Evolutionary conservation across 2,329 filamentous ascomycete species (phyloP), one percentile per base, ranked within the genome.

Genomic region (Allantophomopsis lycopodina): DNA sequence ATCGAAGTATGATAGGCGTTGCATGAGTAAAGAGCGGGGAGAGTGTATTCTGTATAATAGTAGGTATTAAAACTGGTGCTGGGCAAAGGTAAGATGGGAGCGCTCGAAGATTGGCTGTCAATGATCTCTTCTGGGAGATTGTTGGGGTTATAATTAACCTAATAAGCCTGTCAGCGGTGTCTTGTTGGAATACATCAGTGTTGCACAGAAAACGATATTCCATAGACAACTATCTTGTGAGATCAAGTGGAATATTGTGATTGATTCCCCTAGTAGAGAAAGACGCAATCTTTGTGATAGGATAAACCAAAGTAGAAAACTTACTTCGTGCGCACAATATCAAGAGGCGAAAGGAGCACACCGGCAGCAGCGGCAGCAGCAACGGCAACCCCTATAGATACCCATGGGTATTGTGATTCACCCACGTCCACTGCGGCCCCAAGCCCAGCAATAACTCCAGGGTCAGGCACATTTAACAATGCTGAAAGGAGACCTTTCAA

Each of bases 401-500:
- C 76, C 65, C 86, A 74, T 0, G 89, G 88, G 44, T 84, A 86
- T 2, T 87, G 80, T 8, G 83, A 86, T 53, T 94, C 87, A 35
- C 86, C 69, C 38, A 86, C 79, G 41, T 83, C 81, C 16, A 62
- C 58, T 15, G 55, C 49, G 13, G 48, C 41, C 15, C 51, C 53
- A 7, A 54, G 37, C 3, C 55, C 46, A 4, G 46, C 39, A 48
- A 74, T 76, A 40, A 86, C 64, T 7, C 82, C 83, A 23, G 86
- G 66, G 52, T 96, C 89, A 1, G 89, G 88, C 12, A 96, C 73
- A 46, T 93, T 93, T 49, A 96, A 72, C 5, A 96, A 69, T 1
- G 91, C 89, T 35, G 86, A 86, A n/a, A 96, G 69, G 39, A 95
- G 71, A 52, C 86, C 91, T 51, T 87, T 76, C 8, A 88, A 83